Evolutionary conservation across 2,329 filamentous ascomycete species (phyloP).

Genomic region (Fusarium subtropicale): DNA sequence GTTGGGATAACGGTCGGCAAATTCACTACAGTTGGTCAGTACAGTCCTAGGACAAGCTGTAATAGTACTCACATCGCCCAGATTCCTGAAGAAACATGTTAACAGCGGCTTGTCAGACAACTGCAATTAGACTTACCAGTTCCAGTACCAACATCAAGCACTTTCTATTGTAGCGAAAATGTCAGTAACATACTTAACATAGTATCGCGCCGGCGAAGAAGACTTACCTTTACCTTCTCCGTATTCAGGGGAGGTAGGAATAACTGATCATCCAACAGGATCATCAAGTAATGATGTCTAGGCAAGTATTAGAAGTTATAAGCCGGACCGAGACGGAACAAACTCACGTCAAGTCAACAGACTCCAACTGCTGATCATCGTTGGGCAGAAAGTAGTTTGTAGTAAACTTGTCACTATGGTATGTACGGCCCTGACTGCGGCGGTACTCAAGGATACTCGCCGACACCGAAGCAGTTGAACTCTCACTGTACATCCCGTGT

Average conservation of each 20-base stretch:
- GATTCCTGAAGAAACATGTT: not conserved
- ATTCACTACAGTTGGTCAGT: conserved; percentile 2
- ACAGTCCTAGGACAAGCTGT: accelerated
- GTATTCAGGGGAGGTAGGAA: conserved; percentile 11
- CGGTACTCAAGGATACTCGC: conserved; percentile 27
- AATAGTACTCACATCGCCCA: conserved; percentile 17
- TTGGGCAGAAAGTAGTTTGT: conserved; percentile 24
- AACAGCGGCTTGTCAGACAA: accelerated
- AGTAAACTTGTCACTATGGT: conserved; percentile 29
- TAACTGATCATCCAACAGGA: conserved; percentile 14
- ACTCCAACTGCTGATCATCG: conserved; percentile 29
- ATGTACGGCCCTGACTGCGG: conserved; percentile 26
- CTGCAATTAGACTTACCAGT: conserved; percentile 10
- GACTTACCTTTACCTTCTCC: conserved; percentile 3
- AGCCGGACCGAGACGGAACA: accelerated
- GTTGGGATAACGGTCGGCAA: conserved; percentile 25
- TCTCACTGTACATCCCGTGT: not conserved
- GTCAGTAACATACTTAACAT: no score
- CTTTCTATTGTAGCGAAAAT: conserved; percentile 1
- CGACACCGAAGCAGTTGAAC: conserved; percentile 27
- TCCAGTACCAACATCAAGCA: conserved; percentile 19
- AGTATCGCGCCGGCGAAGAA: accelerated
- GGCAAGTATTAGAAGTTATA: not conserved
- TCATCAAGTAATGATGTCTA: conserved; percentile 29
- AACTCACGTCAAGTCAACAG: conserved; percentile 24